Conservation (phyloP, 768 basidiomycete genomes). For the Hypholoma fasciculare region DNA sequence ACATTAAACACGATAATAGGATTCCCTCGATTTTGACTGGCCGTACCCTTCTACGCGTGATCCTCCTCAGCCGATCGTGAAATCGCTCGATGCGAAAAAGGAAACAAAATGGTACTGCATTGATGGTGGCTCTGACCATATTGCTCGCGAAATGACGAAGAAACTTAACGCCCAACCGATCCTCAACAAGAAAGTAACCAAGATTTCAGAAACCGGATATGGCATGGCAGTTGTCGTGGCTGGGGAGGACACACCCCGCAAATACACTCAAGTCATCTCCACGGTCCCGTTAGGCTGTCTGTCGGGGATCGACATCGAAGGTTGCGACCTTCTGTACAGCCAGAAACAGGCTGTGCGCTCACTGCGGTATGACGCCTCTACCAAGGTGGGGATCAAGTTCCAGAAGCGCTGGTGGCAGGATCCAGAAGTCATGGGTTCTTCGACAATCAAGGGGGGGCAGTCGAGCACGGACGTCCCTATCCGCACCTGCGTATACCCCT, state of each 20-base stretch:
- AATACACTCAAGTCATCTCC: slow-evolving; percentile 28
- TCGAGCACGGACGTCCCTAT: slow-evolving; percentile 41
- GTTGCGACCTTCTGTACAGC: slow-evolving; percentile 20
- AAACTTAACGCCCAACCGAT: background rate
- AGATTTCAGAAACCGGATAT: slow-evolving; percentile 3
- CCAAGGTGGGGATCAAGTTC: slow-evolving; percentile 38
- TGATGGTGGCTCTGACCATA: slow-evolving; percentile 16
- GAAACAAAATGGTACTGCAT: slow-evolving; percentile 20
- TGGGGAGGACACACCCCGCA: background rate
- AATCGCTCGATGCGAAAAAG: background rate
- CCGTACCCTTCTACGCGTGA: background rate
- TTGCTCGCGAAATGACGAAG: slow-evolving; percentile 12
- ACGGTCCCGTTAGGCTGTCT: slow-evolving; percentile 30
- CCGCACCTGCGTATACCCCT: slow-evolving; percentile 45
- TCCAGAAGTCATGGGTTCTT: background rate
- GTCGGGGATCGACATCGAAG: slow-evolving; percentile 25
- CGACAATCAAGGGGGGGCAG: slow-evolving; percentile 32
- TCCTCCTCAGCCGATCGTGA: slow-evolving; percentile 1
- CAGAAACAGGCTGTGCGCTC: slow-evolving; percentile 33
- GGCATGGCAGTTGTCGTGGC: slow-evolving; percentile 6
- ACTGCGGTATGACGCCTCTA: slow-evolving; percentile 27
- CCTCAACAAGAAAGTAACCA: slow-evolving; percentile 5
- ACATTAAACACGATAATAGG: background rate
- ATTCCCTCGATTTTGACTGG: slow-evolving; percentile 16
- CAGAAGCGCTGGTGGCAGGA: slow-evolving; percentile 33